Evolutionary conservation across 2,329 filamentous ascomycete genomes (phyloP), one percentile per base, ranked within the genome.

Genomic region (Colletotrichum salicis): DNA sequence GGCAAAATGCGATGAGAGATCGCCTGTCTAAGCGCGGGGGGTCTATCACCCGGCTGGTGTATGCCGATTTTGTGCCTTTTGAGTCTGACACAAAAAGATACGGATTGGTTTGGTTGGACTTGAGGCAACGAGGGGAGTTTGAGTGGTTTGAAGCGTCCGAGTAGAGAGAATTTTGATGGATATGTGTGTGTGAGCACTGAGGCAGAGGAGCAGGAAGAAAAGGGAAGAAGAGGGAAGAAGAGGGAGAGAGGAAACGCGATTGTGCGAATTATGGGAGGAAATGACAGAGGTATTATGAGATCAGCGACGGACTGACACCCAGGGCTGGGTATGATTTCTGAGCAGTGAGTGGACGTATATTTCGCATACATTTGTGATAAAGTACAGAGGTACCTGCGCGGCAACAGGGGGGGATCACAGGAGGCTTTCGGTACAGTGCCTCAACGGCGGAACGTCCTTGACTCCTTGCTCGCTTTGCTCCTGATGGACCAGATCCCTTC

Each of bases 401-500:
- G 22, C 59, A 59, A 55, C 65, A 71, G 45, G 69, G 58, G 66
- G 41, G 41, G 15, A 19, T 22, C 29, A 62, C 24, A 31, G 64
- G 27, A 51, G 67, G 22, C 37, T 58, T 48, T 57, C n/a, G 58
- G 52, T 71, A 71, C 68, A 48, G 59, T 68, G 58, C 69, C 55
- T 69, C 58, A 55, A 71, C 58, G 55, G 54, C 65, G 69, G 59
- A 54, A 69, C 58, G 69, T 59, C 58, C 67, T 54, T 56, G 67
- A 63, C 27, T 59, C 64, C 67, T 54, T 56, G 67, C 63, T 33
- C 45, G 29, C 59, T 67, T 62, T 61, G 35, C 63, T 72, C 67
- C 63, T 71, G 60, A 64, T 57, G 71, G 70, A 58, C 70, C 54
- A 74, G 70, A 74, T 74, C 70, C 66, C 56, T 67, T 55, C 59